A percentile compares a stretch with the other conserved stretches of the same genome.
phyloP scores from a whole-genome alignment of 2,329 filamentous ascomycete species.

The Apiospora arundinis region DNA sequence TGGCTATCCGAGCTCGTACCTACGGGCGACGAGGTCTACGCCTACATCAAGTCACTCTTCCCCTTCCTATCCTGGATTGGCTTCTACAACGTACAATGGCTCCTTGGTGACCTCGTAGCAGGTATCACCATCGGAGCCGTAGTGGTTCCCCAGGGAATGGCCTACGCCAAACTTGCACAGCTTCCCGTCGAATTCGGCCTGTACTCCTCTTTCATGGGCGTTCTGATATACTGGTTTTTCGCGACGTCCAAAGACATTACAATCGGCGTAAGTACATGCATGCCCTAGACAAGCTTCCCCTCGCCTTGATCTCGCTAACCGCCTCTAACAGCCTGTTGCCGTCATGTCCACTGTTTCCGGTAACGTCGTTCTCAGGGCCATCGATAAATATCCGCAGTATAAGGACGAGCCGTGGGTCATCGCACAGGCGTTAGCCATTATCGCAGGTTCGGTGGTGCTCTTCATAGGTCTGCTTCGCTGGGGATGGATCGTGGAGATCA shows the following conservation, averaged over 20 bases:
- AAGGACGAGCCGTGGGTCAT: constrained; percentile 65
- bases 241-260: constrained; percentile 99
- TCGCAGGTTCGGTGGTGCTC: constrained; percentile 78
- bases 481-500: constrained; percentile 93
- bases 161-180: constrained; percentile 84
- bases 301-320: constrained; percentile 23
- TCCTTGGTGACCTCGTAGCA: constrained; percentile 86
- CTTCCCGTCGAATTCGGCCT: constrained; percentile 85
- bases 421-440: constrained; percentile 78
- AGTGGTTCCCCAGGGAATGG: constrained; percentile 97
- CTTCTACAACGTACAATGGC: constrained; percentile 89
- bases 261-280: constrained; percentile 73
- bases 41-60: constrained; percentile 77
- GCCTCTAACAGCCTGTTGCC: constrained; percentile 74
- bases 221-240: constrained; percentile 95
- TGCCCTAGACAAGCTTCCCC: neutral
- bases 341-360: constrained; percentile 94
- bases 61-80: constrained; percentile 90
- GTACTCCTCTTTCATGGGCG: constrained; percentile 96
- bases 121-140: constrained; percentile 67
- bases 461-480: constrained; percentile 79
- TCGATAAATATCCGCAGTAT: constrained; percentile 58
- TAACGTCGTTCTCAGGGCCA: constrained; percentile 74
- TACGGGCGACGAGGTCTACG: constrained; percentile 53
- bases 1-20: constrained; percentile 74